Conservation (phyloP, 2,329 filamentous ascomycete species). For the Colletotrichum phormii region DNA sequence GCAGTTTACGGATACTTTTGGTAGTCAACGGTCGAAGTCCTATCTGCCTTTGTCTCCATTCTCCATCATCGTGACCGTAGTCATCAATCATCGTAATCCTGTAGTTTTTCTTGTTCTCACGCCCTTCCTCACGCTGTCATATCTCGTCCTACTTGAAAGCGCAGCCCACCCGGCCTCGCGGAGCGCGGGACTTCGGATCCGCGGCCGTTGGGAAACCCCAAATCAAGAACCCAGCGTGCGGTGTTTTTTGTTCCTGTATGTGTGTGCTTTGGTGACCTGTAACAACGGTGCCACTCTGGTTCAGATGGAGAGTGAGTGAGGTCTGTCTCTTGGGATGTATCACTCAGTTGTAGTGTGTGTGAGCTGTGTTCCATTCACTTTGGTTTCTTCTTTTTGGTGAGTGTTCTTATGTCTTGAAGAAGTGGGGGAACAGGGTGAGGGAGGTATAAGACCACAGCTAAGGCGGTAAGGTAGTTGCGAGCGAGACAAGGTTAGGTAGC, state of each 20-base stretch:
- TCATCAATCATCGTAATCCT: not conserved
- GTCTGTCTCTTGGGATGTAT: not conserved
- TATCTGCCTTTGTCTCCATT: not conserved
- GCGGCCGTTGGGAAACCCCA: constrained; percentile 22
- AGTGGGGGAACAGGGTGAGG: not conserved
- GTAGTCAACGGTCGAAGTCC: not conserved
- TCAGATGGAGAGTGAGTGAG: not conserved
- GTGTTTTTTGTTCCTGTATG: not conserved
- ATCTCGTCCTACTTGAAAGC: not conserved
- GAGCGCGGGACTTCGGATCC: constrained; percentile 16
- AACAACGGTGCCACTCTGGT: not conserved
- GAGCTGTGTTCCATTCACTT: not conserved
- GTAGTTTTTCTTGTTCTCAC: not conserved
- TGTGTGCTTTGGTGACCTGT: not conserved
- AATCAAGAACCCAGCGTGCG: constrained; percentile 1
- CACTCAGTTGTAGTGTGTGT: not conserved
- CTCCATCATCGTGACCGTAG: not conserved
- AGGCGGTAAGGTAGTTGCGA: not conserved
- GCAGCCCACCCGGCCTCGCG: not conserved
- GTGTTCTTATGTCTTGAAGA: not conserved
- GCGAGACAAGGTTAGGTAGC: not conserved
- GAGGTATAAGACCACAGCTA: not conserved
- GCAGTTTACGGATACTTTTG: not conserved
- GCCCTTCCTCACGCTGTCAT: not conserved
- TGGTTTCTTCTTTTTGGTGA: not conserved